Evolutionary conservation across 768 basidiomycete species (phyloP).

Genomic region (Rhizopogon rudus): DNA sequence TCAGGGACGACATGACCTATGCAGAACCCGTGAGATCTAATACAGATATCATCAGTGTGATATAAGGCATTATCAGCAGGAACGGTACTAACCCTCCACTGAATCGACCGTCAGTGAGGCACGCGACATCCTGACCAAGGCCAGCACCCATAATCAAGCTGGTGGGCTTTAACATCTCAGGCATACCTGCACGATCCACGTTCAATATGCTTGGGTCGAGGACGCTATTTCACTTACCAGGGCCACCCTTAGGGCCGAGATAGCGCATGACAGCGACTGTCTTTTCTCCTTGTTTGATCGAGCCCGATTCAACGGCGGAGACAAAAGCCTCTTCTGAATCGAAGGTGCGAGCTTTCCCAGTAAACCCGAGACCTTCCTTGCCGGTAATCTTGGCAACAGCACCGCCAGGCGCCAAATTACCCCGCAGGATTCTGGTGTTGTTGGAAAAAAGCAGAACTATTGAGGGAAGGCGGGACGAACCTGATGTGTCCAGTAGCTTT

Average conservation of each 20-base stretch:
- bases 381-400: slow-evolving; percentile 98
- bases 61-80: slow-evolving; percentile 11
- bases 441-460: slow-evolving; percentile 2
- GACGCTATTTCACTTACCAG: slow-evolving; percentile 48
- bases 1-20: slow-evolving; percentile 98
- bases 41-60: slow-evolving; percentile 10
- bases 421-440: slow-evolving; percentile 69
- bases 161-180: slow-evolving; percentile 98
- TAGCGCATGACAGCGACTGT: slow-evolving; percentile 94
- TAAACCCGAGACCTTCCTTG: slow-evolving; percentile 87
- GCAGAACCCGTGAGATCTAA: slow-evolving; percentile 92
- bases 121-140: slow-evolving; percentile 92
- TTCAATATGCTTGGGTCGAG: slow-evolving; percentile 2
- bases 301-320: slow-evolving; percentile 80
- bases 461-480: slow-evolving; percentile 31
- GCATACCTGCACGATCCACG: slow-evolving; percentile 67
- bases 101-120: slow-evolving; percentile 96
- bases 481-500: slow-evolving; percentile 88
- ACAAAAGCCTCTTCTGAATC: slow-evolving; percentile 88
- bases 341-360: slow-evolving; percentile 89
- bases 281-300: slow-evolving; percentile 93
- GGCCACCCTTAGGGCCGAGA: slow-evolving; percentile 95
- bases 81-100: slow-evolving; percentile 78
- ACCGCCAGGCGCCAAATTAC: slow-evolving; percentile 91
- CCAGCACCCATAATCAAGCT: slow-evolving; percentile 99